These are phyloP conservation scores for Cocos nucifera DNA, from an alignment of 176 grass and related monocot species.

Conservation along the genomic window DNA sequence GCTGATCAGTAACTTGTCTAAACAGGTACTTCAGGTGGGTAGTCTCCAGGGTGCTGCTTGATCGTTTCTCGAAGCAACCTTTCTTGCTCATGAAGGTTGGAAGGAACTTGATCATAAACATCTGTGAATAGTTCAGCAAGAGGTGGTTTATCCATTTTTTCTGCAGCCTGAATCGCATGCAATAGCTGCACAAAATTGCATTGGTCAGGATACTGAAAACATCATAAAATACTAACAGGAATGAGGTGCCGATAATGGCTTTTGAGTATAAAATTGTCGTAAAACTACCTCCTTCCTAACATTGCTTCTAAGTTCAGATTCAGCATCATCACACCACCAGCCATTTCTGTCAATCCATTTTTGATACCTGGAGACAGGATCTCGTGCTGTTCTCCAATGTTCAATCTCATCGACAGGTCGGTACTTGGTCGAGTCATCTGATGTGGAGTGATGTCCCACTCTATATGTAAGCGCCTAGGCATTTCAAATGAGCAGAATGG, in stretches of 20 bases:
- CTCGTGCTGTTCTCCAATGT: constrained; percentile 77
- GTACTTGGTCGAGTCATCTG: constrained; percentile 96
- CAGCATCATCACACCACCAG: constrained; percentile 80
- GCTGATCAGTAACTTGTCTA: constrained; percentile 13
- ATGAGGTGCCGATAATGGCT: too few relatives aligned
- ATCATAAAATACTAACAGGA: too few relatives aligned
- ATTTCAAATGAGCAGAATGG: constrained; percentile 2
- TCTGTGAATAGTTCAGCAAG: constrained; percentile 72
- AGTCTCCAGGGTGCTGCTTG: constrained; percentile 58
- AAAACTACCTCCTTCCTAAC: constrained; percentile 68
- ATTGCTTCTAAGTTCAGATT: constrained; percentile 62
- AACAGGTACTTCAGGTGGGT: constrained; percentile 66
- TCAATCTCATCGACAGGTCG: constrained; percentile 81
- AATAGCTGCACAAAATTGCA: constrained; percentile 42
- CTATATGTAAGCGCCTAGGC: constrained; percentile 83
- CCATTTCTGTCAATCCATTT: constrained; percentile 89
- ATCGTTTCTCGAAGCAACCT: constrained; percentile 41
- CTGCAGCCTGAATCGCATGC: constrained; percentile 78
- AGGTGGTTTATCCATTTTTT: constrained; percentile 55
- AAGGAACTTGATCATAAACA: constrained; percentile 76
- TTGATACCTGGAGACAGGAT: constrained; percentile 82
- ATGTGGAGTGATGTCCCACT: constrained; percentile 96
- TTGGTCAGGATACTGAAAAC: too few relatives aligned
- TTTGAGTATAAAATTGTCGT: too few relatives aligned
- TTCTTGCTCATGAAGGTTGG: constrained; percentile 73